Base-by-base conservation (phyloP, 2,329 filamentous ascomycete species). In the Xylaria sp. region DNA sequence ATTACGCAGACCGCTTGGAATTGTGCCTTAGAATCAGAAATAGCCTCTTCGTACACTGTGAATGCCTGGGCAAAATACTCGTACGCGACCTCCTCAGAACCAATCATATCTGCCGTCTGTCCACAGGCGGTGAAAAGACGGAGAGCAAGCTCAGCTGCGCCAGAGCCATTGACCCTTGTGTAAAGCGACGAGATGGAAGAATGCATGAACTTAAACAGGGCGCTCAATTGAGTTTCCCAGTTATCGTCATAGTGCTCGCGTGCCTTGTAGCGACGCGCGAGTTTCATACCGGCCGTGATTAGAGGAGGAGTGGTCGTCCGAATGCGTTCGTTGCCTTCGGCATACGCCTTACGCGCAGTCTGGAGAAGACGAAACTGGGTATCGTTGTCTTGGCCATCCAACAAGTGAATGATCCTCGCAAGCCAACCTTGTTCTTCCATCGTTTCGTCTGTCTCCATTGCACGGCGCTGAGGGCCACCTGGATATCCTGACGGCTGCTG, bases 31-130 rank as follows among this genome's bases (percentile, higher is more conserved):
- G 94, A 97, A 79, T 99, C 97, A 70, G 93, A 96, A 71, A 99
- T 92, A 0, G 93, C 92, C 80, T 99, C 96, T 79, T 99, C 96
- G 78, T 99, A 99, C 9, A 98, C 93, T 0, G 95, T 98, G 76
- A 99, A 99, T 0, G 96, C 95, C 80, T 99, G 96, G 0, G 96
- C 96, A 75, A 98, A 98, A 83, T 97, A 99, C 78, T 99, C 96
- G 79, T 99, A 99, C 12, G 94, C 92, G 50, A 97, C 93, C 82
- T 99, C 96, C 79, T 99, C 95, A 74, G 97, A 97, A 1, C 92
- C 92, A 12, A 90, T 93, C 80, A 96, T 91, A 75, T 98, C 94
- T 12, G 96, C 94, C 37, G 97, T 92, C 82, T 98, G 94, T 25
- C 96, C 96, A 77, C 94, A 97, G 50, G 93, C 90, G 74, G 96